Evolutionary conservation across 495 filamentous ascomycete species (phyloP), one percentile per base, ranked within the genome.

Genomic region (Aspergillus haitiensis): DNA sequence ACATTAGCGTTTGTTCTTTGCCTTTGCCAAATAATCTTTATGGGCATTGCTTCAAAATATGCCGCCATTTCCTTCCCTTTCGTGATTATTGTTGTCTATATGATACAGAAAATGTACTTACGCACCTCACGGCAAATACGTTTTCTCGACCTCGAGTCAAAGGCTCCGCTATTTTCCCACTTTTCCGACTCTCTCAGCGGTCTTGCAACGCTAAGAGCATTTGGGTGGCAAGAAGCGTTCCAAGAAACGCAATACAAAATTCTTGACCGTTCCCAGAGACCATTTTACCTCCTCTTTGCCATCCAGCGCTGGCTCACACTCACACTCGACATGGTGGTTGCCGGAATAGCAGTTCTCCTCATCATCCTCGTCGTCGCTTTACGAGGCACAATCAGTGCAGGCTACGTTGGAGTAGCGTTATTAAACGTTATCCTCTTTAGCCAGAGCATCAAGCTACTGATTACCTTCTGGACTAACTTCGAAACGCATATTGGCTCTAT

Each of bases 401-500:
- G 72, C 0, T 77, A 71, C 40, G 70, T 80, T 10, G 84, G 82
- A 31, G 73, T 84, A 6, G 81, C 83, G 0, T 52, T 84, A 18
- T 52, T 78, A 8, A 82, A 81, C 57, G 64, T 84, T 27, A 75
- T 81, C 11, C 47, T 67, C 0, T 80, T 81, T 57, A 73, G 67
- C 33, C 66, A 75, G 34, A 70, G 54, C 35, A 53, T 84, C 56
- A 80, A 79, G 60, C 65, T 79, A 3, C 58, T 84, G 40, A 69
- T 84, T 10, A 74, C 73, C 13, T 79, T 76, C 59, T 86, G 82
- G 82, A 84, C 83, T 9, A 76, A 76, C 54, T 67, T 86, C 35
- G 83, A 85, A 50, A 85, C 80, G 1, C 72, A 75, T 45, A 80
- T 87, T 31, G 83, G 84, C 0, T 81, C 82, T 10, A 75, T 87